Percentiles rank a stretch among this genome's conserved stretches.
Evolutionary conservation across 495 filamentous ascomycete genomes (phyloP).

Genomic region (Podospora sp.): DNA sequence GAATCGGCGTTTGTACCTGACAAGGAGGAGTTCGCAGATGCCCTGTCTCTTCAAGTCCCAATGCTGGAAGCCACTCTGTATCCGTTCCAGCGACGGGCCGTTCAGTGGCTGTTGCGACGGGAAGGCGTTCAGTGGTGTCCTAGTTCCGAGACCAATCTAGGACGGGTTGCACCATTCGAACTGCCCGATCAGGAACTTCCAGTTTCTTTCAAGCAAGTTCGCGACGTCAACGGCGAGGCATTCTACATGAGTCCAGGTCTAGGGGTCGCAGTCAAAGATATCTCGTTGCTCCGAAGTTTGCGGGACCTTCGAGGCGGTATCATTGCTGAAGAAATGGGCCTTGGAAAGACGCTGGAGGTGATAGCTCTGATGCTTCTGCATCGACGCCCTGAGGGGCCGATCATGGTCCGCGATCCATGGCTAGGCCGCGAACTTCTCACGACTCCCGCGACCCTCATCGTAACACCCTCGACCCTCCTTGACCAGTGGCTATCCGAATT

Average conservation of each 20-base stretch:
- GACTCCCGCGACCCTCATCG: conserved; percentile 76
- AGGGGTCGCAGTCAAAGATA: conserved; percentile 59
- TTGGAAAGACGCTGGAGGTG: conserved; percentile 93
- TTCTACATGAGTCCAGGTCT: conserved; percentile 63
- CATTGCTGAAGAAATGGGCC: conserved; percentile 93
- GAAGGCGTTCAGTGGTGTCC: conserved; percentile 46
- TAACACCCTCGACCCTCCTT: conserved; percentile 78
- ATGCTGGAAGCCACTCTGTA: conserved; percentile 40
- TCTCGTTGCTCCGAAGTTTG: conserved; percentile 47
- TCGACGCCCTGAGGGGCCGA: conserved; percentile 32
- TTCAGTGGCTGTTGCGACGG: conserved; percentile 50
- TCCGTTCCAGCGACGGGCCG: conserved; percentile 49
- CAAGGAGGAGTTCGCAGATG: conserved; percentile 25
- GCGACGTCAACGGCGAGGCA: conserved; percentile 37
- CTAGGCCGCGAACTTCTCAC: conserved; percentile 43
- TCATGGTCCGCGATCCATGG: conserved; percentile 29
- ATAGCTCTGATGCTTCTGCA: conserved; percentile 75
- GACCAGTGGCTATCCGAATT: conserved; percentile 89
- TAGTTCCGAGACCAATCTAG: conserved; percentile 4
- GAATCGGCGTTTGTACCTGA: conserved; percentile 44
- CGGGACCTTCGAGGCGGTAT: conserved; percentile 63
- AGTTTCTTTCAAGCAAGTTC: conserved; percentile 20
- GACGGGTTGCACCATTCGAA: conserved; percentile 23
- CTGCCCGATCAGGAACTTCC: conserved; percentile 12
- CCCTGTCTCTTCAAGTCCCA: conserved; percentile 31